phyloP scores from a whole-genome alignment of 2,329 filamentous ascomycete genomes.

The Cyclaneusma minus region DNA sequence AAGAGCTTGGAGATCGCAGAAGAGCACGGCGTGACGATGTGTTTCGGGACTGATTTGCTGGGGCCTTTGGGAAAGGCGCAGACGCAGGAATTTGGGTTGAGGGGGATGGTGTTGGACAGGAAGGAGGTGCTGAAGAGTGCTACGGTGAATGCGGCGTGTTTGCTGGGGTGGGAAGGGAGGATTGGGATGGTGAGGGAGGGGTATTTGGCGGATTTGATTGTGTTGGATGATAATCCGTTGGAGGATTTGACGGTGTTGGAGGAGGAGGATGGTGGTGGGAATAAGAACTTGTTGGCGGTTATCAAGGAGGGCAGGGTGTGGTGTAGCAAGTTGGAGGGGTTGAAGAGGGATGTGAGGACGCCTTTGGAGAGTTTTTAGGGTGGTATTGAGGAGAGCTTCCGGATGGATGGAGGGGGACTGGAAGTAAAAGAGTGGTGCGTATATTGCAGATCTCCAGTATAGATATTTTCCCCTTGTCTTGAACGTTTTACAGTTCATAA shows the following conservation, averaged over 20 bases:
- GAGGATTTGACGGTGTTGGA: conserved; percentile 36
- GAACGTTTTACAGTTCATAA: no score
- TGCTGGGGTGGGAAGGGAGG: conserved; percentile 27
- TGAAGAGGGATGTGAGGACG: conserved; percentile 2
- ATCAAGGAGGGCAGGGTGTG: conserved; percentile 36
- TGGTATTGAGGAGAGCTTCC: no score
- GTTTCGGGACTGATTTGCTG: conserved; percentile 38
- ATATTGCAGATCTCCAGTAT: no score
- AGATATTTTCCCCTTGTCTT: no score
- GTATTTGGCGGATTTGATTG: conserved; percentile 34
- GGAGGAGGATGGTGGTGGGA: conserved; percentile 26
- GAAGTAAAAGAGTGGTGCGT: no score
- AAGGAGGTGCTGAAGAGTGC: conserved; percentile 31
- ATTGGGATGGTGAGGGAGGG: conserved; percentile 34
- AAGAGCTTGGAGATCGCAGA: conserved; percentile 29
- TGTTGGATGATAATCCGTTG: conserved; percentile 35
- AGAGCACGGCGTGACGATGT: conserved; percentile 36
- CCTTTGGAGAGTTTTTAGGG: no score
- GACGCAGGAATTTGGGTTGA: conserved; percentile 30
- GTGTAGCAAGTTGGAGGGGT: conserved; percentile 6
- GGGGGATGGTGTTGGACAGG: conserved; percentile 24
- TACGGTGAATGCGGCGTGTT: conserved; percentile 34
- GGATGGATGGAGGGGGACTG: no score
- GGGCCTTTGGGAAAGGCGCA: conserved; percentile 32
- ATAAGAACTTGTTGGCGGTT: conserved; percentile 31